A percentile compares a stretch with the other conserved stretches of the same genome.
Conservation (phyloP, 805 yeast genomes). For the Yamadazyma olivae region DNA sequence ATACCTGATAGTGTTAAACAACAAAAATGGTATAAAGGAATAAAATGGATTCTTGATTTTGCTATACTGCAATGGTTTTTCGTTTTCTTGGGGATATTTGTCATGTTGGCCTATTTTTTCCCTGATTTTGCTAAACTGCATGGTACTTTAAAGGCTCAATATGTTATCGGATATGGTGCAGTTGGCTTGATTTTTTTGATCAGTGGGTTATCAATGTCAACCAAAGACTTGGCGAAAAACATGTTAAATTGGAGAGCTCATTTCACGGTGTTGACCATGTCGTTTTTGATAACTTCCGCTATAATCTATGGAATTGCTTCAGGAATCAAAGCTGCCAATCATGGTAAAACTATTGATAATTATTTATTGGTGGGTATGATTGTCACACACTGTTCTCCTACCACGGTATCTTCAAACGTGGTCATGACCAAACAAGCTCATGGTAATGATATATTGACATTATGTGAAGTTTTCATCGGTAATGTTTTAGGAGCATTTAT, state of each 20-base stretch:
- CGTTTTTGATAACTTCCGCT: slow-evolving; percentile 69
- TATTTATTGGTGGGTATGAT: slow-evolving; percentile 82
- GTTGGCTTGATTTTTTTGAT: slow-evolving; percentile 82
- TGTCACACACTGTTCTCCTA: slow-evolving; percentile 84
- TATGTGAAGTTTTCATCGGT: slow-evolving; percentile 84
- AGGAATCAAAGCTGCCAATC: slow-evolving; percentile 58
- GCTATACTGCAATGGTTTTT: slow-evolving; percentile 69
- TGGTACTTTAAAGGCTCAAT: slow-evolving; percentile 71
- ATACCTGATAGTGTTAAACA: too few relatives aligned
- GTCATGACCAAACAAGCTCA: slow-evolving; percentile 87
- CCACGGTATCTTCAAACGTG: slow-evolving; percentile 88
- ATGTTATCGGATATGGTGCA: slow-evolving; percentile 79
- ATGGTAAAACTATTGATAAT: slow-evolving; percentile 44
- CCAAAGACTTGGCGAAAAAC: slow-evolving; percentile 59
- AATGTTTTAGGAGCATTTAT: slow-evolving; percentile 82
- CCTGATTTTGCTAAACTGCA: slow-evolving; percentile 85
- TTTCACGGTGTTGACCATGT: slow-evolving; percentile 58
- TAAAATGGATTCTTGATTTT: slow-evolving; percentile 20
- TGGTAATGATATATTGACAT: slow-evolving; percentile 75
- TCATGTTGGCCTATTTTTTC: slow-evolving; percentile 71
- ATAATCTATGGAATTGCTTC: slow-evolving; percentile 70
- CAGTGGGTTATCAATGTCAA: slow-evolving; percentile 75
- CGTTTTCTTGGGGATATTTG: slow-evolving; percentile 63
- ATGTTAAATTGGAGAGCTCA: slow-evolving; percentile 82
- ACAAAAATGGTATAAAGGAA: slow-evolving; percentile 10